Conservation (phyloP, 1,139 yeast species). For the Magnusiomyces fungicola region DNA sequence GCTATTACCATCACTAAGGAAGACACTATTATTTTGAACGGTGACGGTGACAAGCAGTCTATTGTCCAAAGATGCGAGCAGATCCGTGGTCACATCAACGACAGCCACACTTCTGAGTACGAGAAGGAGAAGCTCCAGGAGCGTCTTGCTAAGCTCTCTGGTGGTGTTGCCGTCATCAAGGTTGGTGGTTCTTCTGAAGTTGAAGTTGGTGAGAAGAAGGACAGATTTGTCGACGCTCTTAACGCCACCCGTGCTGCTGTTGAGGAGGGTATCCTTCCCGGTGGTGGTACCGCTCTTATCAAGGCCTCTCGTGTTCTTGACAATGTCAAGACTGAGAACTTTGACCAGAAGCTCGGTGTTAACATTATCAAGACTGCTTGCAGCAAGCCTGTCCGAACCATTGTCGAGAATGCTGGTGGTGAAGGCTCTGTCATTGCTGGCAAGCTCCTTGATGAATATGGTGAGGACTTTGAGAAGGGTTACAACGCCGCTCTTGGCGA, state of each 20-base stretch:
- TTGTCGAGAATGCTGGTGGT: slow-evolving; percentile 97
- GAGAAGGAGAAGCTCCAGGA: slow-evolving; percentile 98
- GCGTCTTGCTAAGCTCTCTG: slow-evolving; percentile 95
- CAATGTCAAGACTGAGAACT: slow-evolving; percentile 75
- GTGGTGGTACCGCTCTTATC: slow-evolving; percentile 98
- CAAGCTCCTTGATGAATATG: slow-evolving; percentile 75
- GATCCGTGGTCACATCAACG: slow-evolving; percentile 74
- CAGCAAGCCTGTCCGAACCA: slow-evolving; percentile 93
- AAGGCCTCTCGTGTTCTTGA: slow-evolving; percentile 87
- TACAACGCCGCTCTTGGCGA: slow-evolving; percentile 92
- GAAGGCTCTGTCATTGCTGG: slow-evolving; percentile 98
- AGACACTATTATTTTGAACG: slow-evolving; percentile 92
- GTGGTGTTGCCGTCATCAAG: slow-evolving; percentile 98
- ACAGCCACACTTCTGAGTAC: slow-evolving; percentile 76
- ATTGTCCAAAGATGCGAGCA: slow-evolving; percentile 93
- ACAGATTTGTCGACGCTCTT: slow-evolving; percentile 97
- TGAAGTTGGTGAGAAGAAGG: slow-evolving; percentile 99
- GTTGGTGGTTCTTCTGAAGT: slow-evolving; percentile 98
- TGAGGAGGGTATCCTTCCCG: slow-evolving; percentile 98
- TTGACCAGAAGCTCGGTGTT: slow-evolving; percentile 97
- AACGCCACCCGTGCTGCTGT: slow-evolving; percentile 99
- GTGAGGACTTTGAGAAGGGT: slow-evolving; percentile 83
- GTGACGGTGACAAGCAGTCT: slow-evolving; percentile 88
- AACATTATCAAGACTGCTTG: slow-evolving; percentile 93
- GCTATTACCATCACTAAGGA: slow-evolving; percentile 93